Base-by-base conservation (phyloP, 2,329 filamentous ascomycete species). In the Pyricularia pennisetigena region DNA sequence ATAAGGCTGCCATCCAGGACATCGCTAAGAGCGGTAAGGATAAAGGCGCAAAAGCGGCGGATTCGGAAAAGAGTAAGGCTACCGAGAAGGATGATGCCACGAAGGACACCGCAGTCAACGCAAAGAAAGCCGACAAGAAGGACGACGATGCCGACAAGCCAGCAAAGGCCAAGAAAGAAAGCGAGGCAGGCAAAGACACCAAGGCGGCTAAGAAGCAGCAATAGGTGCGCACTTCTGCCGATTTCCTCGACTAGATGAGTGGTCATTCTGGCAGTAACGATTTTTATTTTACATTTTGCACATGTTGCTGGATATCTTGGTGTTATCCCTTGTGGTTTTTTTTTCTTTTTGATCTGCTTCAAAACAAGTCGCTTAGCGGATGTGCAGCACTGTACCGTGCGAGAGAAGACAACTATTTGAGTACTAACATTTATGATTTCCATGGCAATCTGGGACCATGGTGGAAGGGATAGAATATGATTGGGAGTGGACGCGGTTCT, bases 1-100 rank as follows among this genome's bases (percentile, higher is more conserved):
- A 97, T 76, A 96, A 95, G 80, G 85, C 88, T 5, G 87, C 89
- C 57, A 89, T 97, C 73, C 86, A 90, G 72, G 86, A 92, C 70
- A 81, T 91, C 67, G 86, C 86, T 8, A 81, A 86, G 70, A 81
- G 86, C 70, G 86, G 88, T 68, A 82, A 83, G 69, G 35, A 23
- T 9, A 67, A 62, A 14, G 66, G 66, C 4, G 70, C 67, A 26
- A 61, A 68, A 16, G 67, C 67, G 6, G 61, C 30, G 28, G 77
- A 80, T 68, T 77, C 78, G 57, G 78, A 73, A 67, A 75, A 77
- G 67, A 30, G 8, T 12, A 24, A 67, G 14, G 32, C 32, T 16
- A 14, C 32, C 12, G 16, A 41, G 67, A 68, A 57, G 61, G 26
- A 30, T 4, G 59, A 68, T 24, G 24, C 23, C 35, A 29, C n/a